Evolutionary conservation across 306 rosid species (phyloP).

Genomic region (Trifolium pratense): DNA sequence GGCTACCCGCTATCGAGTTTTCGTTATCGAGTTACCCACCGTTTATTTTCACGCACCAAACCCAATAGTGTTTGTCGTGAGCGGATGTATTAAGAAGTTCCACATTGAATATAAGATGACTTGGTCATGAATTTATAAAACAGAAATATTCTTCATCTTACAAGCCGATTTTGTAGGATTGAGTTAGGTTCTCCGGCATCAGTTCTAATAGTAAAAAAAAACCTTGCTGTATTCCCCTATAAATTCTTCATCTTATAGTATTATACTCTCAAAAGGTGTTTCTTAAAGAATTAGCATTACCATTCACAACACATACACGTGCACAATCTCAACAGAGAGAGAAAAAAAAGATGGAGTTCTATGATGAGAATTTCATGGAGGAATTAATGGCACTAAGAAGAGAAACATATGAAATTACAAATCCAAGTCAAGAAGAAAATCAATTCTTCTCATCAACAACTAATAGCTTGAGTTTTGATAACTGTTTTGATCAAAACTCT

Average conservation of each 20-base stretch:
- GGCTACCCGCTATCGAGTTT: too few relatives aligned
- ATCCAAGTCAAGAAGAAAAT: slow-evolving; percentile 57
- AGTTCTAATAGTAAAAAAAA: too few relatives aligned
- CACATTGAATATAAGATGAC: too few relatives aligned
- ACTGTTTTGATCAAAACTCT: slow-evolving; percentile 64
- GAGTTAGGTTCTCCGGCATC: too few relatives aligned
- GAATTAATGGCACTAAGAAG: slow-evolving; percentile 69
- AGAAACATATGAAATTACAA: slow-evolving; percentile 62
- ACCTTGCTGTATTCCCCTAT: slow-evolving; percentile 51
- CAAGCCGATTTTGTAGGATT: too few relatives aligned
- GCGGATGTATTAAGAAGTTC: too few relatives aligned
- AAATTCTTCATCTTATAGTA: slow-evolving; percentile 48
- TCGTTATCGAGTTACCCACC: too few relatives aligned
- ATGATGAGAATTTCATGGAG: slow-evolving; percentile 67
- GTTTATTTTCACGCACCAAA: too few relatives aligned
- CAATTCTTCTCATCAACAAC: slow-evolving; percentile 50
- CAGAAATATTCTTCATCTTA: too few relatives aligned
- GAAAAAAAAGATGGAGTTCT: slow-evolving; percentile 57
- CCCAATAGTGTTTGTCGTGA: too few relatives aligned
- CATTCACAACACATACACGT: slow-evolving; percentile 52
- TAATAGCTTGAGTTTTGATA: slow-evolving; percentile 38
- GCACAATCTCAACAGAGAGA: slow-evolving; percentile 19
- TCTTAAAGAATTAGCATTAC: slow-evolving; percentile 47
- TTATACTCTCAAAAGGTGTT: slow-evolving; percentile 53
- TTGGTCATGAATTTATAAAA: too few relatives aligned